Conservation (phyloP, 1,284 basidiomycete species). For the Microbotryum saponariae region DNA sequence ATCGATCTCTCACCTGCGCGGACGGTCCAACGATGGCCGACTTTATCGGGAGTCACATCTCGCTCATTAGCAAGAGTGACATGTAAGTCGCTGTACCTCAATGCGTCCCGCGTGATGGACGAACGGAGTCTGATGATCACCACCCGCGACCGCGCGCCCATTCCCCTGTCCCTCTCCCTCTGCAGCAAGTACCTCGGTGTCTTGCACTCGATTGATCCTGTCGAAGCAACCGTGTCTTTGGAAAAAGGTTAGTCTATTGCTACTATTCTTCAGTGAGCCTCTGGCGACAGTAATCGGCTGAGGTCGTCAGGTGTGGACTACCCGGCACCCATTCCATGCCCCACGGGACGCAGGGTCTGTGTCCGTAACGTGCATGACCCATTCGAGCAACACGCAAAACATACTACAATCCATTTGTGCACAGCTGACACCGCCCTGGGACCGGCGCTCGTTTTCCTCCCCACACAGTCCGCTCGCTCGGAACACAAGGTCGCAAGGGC, state of each 20-base stretch:
- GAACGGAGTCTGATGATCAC: background rate
- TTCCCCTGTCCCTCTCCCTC: conserved; percentile 10
- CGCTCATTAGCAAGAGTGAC: background rate
- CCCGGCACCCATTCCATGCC: background rate
- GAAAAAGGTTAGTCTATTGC: conserved; percentile 25
- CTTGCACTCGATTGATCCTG: conserved; percentile 36
- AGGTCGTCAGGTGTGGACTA: background rate
- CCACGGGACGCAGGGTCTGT: too few species aligned
- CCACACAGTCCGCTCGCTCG: conserved; percentile 35
- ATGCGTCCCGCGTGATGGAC: background rate
- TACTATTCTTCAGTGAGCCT: too few species aligned
- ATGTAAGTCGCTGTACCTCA: background rate
- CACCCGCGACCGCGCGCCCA: background rate
- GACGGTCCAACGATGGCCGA: too few species aligned
- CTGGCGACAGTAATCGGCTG: background rate
- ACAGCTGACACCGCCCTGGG: background rate
- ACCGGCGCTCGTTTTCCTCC: background rate
- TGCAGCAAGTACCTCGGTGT: conserved; percentile 29
- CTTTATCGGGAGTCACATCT: too few species aligned
- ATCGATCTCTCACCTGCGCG: too few species aligned
- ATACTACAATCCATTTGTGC: fast-evolving
- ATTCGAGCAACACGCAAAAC: background rate
- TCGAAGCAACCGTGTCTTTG: conserved; percentile 36
- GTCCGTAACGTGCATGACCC: background rate
- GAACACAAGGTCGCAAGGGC: conserved; percentile 37